A percentile compares a stretch with the other conserved stretches of the same genome.
These are phyloP conservation scores for Decorospora gaudefroyi DNA, from an alignment of 2,329 filamentous ascomycete genomes.

Conservation along the genomic window DNA sequence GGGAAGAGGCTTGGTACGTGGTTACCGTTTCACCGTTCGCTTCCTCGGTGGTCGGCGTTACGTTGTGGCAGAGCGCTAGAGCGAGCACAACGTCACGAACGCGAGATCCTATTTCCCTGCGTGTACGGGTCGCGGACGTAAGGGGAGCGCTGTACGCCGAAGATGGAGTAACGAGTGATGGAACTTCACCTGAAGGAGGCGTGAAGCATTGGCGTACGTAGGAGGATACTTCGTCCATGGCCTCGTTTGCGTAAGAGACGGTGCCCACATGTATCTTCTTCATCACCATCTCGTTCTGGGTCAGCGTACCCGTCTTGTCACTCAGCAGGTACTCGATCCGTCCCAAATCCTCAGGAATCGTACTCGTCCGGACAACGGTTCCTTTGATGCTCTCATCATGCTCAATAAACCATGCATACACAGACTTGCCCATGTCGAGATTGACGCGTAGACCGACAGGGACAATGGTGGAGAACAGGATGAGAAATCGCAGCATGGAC, in stretches of 20 bases:
- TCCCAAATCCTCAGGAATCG: conserved; percentile 94
- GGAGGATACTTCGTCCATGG: conserved; percentile 92
- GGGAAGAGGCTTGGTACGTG: conserved; percentile 94
- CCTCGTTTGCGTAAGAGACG: conserved; percentile 96
- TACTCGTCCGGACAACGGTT: conserved; percentile 92
- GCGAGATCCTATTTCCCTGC: conserved; percentile 89
- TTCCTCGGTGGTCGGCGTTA: conserved; percentile 87
- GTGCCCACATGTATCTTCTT: conserved; percentile 98
- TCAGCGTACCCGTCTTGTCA: conserved; percentile 97
- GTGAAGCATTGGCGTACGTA: conserved; percentile 87
- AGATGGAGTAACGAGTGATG: conserved; percentile 72
- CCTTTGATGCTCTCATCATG: conserved; percentile 85
- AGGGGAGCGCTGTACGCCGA: conserved; percentile 67
- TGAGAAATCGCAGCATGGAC: conserved; percentile 96
- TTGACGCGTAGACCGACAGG: conserved; percentile 97
- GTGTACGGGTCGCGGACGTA: conserved; percentile 73
- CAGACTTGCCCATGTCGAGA: conserved; percentile 93
- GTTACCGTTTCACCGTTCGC: conserved; percentile 76
- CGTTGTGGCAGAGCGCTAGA: conserved; percentile 92
- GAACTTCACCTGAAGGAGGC: conserved; percentile 38
- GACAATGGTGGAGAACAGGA: conserved; percentile 98
- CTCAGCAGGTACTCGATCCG: conserved; percentile 95
- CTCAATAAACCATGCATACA: conserved; percentile 95
- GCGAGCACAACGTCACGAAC: conserved; percentile 93
- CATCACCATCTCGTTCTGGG: conserved; percentile 97